These are phyloP conservation scores for Colletotrichum sp. DNA, from an alignment of 2,329 filamentous ascomycete genomes.

Conservation along the genomic window DNA sequence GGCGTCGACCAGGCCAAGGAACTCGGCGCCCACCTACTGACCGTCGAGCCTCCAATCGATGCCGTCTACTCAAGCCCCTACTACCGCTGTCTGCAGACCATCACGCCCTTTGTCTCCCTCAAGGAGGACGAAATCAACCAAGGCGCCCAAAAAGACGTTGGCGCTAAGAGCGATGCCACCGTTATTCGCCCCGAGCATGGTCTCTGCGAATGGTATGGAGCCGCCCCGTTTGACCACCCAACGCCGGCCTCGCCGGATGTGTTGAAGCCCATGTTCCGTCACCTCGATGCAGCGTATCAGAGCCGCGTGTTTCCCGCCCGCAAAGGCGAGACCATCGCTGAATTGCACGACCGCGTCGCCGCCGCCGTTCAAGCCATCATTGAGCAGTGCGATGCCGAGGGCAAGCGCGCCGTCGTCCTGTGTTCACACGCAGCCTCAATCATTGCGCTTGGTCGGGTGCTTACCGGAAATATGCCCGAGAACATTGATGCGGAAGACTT, in stretches of 20 bases:
- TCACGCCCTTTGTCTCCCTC: slow-evolving; percentile 69
- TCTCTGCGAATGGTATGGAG: slow-evolving; percentile 89
- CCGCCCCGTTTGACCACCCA: slow-evolving; percentile 85
- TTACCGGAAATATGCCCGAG: slow-evolving; percentile 80
- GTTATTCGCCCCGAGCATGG: slow-evolving; percentile 62
- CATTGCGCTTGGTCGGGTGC: slow-evolving; percentile 81
- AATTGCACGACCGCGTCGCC: slow-evolving; percentile 82
- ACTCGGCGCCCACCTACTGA: slow-evolving; percentile 70
- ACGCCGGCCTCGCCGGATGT: slow-evolving; percentile 69
- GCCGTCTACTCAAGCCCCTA: slow-evolving; percentile 85
- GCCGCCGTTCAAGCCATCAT: slow-evolving; percentile 75
- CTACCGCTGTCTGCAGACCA: slow-evolving; percentile 87
- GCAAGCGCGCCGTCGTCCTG: slow-evolving; percentile 74
- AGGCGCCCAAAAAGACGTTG: slow-evolving; percentile 1
- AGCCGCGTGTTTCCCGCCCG: slow-evolving; percentile 71
- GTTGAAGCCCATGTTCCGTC: slow-evolving; percentile 72
- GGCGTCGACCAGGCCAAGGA: slow-evolving; percentile 85
- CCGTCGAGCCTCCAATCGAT: slow-evolving; percentile 70
- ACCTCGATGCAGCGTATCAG: slow-evolving; percentile 61
- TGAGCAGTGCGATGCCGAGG: slow-evolving; percentile 71
- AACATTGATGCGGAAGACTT: slow-evolving; percentile 81
- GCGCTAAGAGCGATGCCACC: slow-evolving; percentile 25
- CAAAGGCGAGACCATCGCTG: slow-evolving; percentile 78
- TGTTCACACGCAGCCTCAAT: slow-evolving; percentile 91
- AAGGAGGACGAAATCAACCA: slow-evolving; percentile 27